phyloP scores from a whole-genome alignment of 495 filamentous ascomycete species.

The Penicillium paradoxum region DNA sequence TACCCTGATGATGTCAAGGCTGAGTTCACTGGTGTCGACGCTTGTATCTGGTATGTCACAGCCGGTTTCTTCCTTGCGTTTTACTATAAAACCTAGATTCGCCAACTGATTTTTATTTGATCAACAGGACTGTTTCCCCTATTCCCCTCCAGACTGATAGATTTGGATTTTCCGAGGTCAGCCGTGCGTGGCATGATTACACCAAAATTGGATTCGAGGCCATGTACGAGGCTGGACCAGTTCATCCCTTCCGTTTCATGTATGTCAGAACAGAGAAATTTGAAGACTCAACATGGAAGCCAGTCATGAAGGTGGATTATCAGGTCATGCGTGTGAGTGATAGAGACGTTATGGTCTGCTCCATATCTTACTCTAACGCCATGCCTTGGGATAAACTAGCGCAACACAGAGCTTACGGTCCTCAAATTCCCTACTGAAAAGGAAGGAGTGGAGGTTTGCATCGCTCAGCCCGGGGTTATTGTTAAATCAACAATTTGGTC shows the following conservation, averaged over 20 bases:
- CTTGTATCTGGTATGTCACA: constrained; percentile 46
- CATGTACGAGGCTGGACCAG: constrained; percentile 21
- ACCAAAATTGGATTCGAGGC: constrained; percentile 35
- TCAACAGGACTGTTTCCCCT: constrained; percentile 29
- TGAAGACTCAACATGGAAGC: constrained; percentile 35
- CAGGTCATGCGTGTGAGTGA: constrained; percentile 32
- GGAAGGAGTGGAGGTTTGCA: constrained; percentile 29
- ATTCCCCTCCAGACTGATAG: constrained; percentile 31
- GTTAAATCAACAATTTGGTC: constrained; percentile 7
- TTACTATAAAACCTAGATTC: neutral
- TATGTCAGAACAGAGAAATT: constrained; percentile 42
- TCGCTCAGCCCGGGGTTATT: constrained; percentile 35
- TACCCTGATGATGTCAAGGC: constrained; percentile 38
- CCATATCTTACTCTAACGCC: neutral
- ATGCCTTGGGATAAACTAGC: constrained; percentile 20
- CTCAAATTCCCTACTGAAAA: constrained; percentile 34
- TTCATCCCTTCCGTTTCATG: constrained; percentile 35
- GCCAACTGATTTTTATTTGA: neutral
- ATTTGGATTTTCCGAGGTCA: constrained; percentile 36
- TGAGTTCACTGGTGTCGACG: constrained; percentile 43
- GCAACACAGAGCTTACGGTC: constrained; percentile 38
- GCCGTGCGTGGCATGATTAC: constrained; percentile 41
- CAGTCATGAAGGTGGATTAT: constrained; percentile 32
- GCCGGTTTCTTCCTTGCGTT: neutral
- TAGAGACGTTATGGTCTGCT: neutral